Conservation (phyloP, 2,329 filamentous ascomycete species). For the Phoma herbarum region DNA sequence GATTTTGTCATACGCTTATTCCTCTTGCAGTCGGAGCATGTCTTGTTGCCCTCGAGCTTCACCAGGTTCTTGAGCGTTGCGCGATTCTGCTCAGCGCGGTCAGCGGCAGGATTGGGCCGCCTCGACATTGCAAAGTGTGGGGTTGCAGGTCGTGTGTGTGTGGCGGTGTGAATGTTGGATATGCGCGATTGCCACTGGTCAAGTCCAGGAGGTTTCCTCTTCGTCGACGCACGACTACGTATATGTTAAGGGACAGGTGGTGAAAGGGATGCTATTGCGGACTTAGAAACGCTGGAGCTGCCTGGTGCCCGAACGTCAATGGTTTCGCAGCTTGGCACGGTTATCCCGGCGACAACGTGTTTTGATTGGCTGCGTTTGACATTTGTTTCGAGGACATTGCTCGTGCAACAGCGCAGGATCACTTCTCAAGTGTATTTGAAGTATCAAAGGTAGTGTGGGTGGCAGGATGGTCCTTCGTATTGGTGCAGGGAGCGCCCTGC, state of each 20-base stretch:
- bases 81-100: slow-evolving; percentile 91
- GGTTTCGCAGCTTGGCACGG: slow-evolving; percentile 14
- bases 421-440: not conserved
- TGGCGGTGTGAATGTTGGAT: not conserved
- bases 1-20: slow-evolving; percentile 80
- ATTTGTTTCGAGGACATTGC: not conserved
- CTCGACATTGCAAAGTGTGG: slow-evolving; percentile 72
- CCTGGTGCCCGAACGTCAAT: slow-evolving; percentile 16
- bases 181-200: slow-evolving; percentile 4
- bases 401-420: slow-evolving; percentile 8
- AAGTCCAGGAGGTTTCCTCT: not conserved
- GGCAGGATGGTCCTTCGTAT: slow-evolving; percentile 10
- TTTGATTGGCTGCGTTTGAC: slow-evolving; percentile 16
- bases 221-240: slow-evolving; percentile 8
- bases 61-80: slow-evolving; percentile 92
- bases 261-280: slow-evolving; percentile 6
- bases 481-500: slow-evolving; percentile 17
- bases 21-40: slow-evolving; percentile 97
- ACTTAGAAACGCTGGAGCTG: not conserved
- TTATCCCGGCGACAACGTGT: slow-evolving; percentile 7
- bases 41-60: slow-evolving; percentile 95
- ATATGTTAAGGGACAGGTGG: slow-evolving; percentile 10
- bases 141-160: slow-evolving; percentile 20
- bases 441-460: not conserved
- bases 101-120: slow-evolving; percentile 80